A percentile compares a stretch with the other conserved stretches of the same genome.
These are phyloP conservation scores for Tulasnella sp. DNA, from an alignment of 768 basidiomycete genomes.

Conservation along the genomic window DNA sequence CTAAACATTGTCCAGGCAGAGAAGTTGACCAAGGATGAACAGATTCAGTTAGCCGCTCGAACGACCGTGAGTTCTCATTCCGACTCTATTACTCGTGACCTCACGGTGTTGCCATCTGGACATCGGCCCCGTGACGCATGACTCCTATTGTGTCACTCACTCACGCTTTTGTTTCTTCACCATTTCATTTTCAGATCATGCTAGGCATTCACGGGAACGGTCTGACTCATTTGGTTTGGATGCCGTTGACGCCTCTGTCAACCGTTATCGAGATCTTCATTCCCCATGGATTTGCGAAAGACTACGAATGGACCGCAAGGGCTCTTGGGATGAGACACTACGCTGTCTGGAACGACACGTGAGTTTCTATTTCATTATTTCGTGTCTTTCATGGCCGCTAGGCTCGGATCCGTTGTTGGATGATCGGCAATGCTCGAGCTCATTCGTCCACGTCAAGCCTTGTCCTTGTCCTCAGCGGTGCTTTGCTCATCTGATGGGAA, in stretches of 20 bases:
- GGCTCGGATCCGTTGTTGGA: neutral
- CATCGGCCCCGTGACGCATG: neutral
- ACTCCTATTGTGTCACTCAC: neutral
- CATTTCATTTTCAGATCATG: conserved; percentile 48
- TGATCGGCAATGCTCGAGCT: conserved; percentile 11
- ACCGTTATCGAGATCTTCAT: conserved; percentile 85
- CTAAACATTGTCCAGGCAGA: conserved; percentile 61
- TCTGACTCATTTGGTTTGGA: conserved; percentile 78
- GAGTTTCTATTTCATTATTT: conserved; percentile 12
- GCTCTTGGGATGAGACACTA: conserved; percentile 72
- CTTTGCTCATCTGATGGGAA: neutral
- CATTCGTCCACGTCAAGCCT: neutral
- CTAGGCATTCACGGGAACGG: conserved; percentile 78
- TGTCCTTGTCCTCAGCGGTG: neutral
- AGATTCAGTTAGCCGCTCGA: conserved; percentile 58
- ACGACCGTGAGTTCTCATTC: conserved; percentile 56
- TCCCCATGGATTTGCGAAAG: conserved; percentile 75
- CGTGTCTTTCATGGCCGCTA: neutral
- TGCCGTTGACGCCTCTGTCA: conserved; percentile 69
- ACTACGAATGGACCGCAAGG: conserved; percentile 78
- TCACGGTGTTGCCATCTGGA: neutral
- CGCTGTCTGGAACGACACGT: conserved; percentile 54
- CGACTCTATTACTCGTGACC: neutral
- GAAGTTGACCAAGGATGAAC: conserved; percentile 67
- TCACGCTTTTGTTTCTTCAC: neutral